Evolutionary conservation across 2,329 filamentous ascomycete genomes (phyloP).

Genomic region (Stemphylium vesicarium): DNA sequence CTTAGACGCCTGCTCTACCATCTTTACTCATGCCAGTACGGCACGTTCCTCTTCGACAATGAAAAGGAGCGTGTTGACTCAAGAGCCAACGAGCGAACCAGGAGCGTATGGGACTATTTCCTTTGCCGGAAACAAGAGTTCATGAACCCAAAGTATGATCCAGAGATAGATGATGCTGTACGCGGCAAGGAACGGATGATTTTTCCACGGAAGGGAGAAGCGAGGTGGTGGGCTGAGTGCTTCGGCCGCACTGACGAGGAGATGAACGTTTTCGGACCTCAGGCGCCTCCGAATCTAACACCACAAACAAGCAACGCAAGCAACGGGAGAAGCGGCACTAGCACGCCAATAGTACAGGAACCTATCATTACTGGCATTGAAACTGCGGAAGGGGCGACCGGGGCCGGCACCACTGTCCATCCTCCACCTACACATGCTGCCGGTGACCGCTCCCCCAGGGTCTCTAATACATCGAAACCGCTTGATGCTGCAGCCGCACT

Average conservation of each 20-base stretch:
- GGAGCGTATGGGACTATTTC: slow-evolving; percentile 97
- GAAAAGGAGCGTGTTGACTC: slow-evolving; percentile 84
- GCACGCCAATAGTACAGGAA: slow-evolving; percentile 37
- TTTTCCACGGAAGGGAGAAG: slow-evolving; percentile 75
- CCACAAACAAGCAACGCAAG: slow-evolving; percentile 37
- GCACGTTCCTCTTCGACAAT: slow-evolving; percentile 93
- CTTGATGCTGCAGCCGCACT: slow-evolving; percentile 37
- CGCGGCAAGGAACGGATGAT: slow-evolving; percentile 83
- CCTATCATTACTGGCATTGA: slow-evolving; percentile 46
- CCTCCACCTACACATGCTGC: slow-evolving; percentile 33
- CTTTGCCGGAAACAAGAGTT: slow-evolving; percentile 81
- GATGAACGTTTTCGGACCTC: slow-evolving; percentile 73
- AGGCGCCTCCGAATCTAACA: slow-evolving; percentile 32
- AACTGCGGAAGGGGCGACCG: slow-evolving; percentile 40
- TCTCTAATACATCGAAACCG: slow-evolving; percentile 21
- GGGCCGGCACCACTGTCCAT: slow-evolving; percentile 37
- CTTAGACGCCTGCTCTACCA: slow-evolving; percentile 89
- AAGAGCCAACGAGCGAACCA: slow-evolving; percentile 71
- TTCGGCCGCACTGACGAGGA: slow-evolving; percentile 88
- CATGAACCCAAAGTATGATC: slow-evolving; percentile 79
- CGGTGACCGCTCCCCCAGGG: slow-evolving; percentile 17
- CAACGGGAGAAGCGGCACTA: slow-evolving; percentile 34
- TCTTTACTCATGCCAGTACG: slow-evolving; percentile 94
- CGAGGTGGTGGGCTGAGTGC: slow-evolving; percentile 92
- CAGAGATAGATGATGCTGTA: slow-evolving; percentile 75